These are phyloP conservation scores for Aristolochia californica DNA, from an alignment of 164 flowering plant genomes.

Conservation along the genomic window DNA sequence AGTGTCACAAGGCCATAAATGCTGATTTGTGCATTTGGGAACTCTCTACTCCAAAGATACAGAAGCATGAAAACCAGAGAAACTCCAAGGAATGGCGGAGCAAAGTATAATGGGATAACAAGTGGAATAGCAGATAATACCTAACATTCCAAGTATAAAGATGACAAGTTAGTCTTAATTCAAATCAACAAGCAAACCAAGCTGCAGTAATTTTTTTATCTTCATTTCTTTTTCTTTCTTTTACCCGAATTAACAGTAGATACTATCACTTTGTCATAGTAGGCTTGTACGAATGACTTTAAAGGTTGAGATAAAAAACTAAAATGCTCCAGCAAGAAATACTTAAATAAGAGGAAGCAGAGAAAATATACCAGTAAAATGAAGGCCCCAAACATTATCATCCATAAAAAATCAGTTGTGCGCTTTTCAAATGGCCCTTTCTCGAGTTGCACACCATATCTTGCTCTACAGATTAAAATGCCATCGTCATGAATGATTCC, in stretches of 20 bases:
- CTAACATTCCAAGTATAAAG: neutral
- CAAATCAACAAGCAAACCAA: neutral
- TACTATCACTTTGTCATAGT: too few species aligned
- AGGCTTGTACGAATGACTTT: too few species aligned
- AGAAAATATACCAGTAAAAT: conserved; percentile 51
- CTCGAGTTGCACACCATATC: conserved; percentile 93
- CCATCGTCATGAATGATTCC: neutral
- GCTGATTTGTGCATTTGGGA: conserved; percentile 43
- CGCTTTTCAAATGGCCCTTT: conserved; percentile 79
- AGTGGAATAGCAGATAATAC: conserved; percentile 25
- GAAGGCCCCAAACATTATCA: conserved; percentile 85
- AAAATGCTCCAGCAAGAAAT: too few species aligned
- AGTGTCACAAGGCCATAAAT: conserved; percentile 37
- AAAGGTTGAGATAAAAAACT: neutral
- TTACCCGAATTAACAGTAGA: too few species aligned
- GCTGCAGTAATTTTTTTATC: too few species aligned
- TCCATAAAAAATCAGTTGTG: conserved; percentile 96
- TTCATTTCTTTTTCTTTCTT: too few species aligned
- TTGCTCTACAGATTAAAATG: conserved; percentile 42
- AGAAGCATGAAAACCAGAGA: conserved; percentile 55
- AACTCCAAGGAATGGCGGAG: conserved; percentile 27
- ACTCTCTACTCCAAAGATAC: conserved; percentile 55
- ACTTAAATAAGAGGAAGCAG: too few species aligned
- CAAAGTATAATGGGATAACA: conserved; percentile 7
- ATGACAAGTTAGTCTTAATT: neutral